Evolutionary conservation across 2,329 filamentous ascomycete genomes (phyloP), one percentile per base, ranked within the genome.

Genomic region (Penicillium thymicola): DNA sequence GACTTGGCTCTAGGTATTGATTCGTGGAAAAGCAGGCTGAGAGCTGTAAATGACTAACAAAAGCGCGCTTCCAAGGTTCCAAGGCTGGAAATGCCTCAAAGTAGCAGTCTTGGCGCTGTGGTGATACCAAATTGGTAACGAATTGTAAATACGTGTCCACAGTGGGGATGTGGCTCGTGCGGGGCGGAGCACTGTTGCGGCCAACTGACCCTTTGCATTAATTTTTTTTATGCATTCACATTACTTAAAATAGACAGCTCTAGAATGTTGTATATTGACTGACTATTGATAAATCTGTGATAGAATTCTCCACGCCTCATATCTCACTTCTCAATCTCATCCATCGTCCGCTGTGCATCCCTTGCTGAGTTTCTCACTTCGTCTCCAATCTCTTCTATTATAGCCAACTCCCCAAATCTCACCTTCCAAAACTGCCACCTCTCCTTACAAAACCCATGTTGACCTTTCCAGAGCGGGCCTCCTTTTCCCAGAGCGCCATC

Each of bases 391-490:
- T 32, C 48, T 21, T 51, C 48, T 4, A 7, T 13, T 8, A 7
- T n/a, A 14, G 27, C 37, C 37, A 51, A 13, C 4, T 51, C 14
- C 14, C 25, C 48, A 10, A 51, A 51, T 14, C 48, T 32, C 18
- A 18, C 37, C 16, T 30, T 41, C 50, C 50, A 53, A 40, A 53
- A 25, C 23, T 47, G 50, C 50, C 50, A 53, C 7, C 50, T 46
- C 43, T 53, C 50, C 9, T 38, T n/a, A 14, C 9, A 53, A 37
- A 53, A 53, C 5, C 50, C 50, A 28, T 47, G 23, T 25, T 47
- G 43, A 5, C 50, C 50, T 23, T 38, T 23, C 50, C 50, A 53
- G 13, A 53, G 50, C 10, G 41, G 18, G 0, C 50, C 50, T 9
- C 50, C 50, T 38, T n/a, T 53, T 4, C 50, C 50, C 1, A 37